Percentiles rank a stretch among this genome's conserved stretches.
phyloP scores from a whole-genome alignment of 805 yeast genomes.

The Candida lessepsii region DNA sequence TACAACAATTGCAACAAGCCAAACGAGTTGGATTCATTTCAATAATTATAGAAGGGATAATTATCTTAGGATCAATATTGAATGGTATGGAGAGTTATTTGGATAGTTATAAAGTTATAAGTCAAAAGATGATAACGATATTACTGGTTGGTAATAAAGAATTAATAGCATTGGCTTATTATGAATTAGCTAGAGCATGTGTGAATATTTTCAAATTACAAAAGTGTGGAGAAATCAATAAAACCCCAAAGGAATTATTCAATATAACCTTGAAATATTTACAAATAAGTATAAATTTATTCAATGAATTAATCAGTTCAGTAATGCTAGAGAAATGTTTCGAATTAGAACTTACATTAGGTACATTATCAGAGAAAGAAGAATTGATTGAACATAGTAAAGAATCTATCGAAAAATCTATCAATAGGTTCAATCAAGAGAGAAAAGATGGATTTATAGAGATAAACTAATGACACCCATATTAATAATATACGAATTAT shows the following conservation, averaged over 20 bases:
- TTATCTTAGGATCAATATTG: conserved; percentile 46
- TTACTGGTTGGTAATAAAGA: conserved; percentile 40
- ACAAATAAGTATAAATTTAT: conserved; percentile 45
- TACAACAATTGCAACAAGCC: conserved; percentile 51
- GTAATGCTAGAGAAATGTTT: conserved; percentile 41
- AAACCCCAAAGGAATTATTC: conserved; percentile 19
- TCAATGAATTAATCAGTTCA: conserved; percentile 37
- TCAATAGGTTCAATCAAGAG: conserved; percentile 29
- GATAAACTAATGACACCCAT: not conserved
- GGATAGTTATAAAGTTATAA: conserved; percentile 45
- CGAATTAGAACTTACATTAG: conserved; percentile 38
- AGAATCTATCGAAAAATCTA: conserved; percentile 26
- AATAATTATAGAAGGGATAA: conserved; percentile 45
- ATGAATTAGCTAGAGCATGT: conserved; percentile 29
- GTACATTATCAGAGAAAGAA: conserved; percentile 25
- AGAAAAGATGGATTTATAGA: conserved; percentile 16
- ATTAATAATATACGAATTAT: too few relatives aligned
- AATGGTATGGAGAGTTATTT: conserved; percentile 37
- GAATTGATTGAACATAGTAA: conserved; percentile 33
- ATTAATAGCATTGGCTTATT: conserved; percentile 34
- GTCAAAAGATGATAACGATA: conserved; percentile 44
- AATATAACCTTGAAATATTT: conserved; percentile 36
- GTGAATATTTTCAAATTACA: conserved; percentile 8
- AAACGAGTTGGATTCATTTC: conserved; percentile 45
- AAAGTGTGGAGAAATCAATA: not conserved